Evolutionary conservation across 192 early-diverging fungal species (phyloP), one percentile per base, ranked within the genome.

Genomic region (Lunasporangiospora selenospora): DNA sequence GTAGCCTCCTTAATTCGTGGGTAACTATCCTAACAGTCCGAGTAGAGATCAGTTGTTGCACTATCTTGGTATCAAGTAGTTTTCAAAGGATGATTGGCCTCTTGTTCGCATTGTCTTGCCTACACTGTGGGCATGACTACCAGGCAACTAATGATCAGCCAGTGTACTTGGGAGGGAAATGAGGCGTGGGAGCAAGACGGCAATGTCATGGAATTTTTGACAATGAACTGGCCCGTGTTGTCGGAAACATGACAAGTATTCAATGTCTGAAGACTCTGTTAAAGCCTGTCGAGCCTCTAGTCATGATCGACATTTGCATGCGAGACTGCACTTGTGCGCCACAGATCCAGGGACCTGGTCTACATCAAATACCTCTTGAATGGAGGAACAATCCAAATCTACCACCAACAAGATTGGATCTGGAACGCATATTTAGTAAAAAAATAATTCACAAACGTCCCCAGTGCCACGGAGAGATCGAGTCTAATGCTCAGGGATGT

Each of bases 1-100:
- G n/a, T n/a, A n/a, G n/a, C n/a, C n/a, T n/a, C n/a, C n/a, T n/a
- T n/a, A n/a, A n/a, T n/a, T n/a, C n/a, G n/a, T n/a, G n/a, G 39
- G 51, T 33, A 37, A 53, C 37, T 38, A 53, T 53, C 51, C 51
- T 19, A 23, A 37, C 51, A 53, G n/a, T n/a, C n/a, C n/a, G n/a
- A n/a, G n/a, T n/a, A n/a, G n/a, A n/a, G n/a, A n/a, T n/a, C n/a
- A n/a, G n/a, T n/a, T n/a, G n/a, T n/a, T n/a, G n/a, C n/a, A n/a
- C n/a, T n/a, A n/a, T n/a, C n/a, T n/a, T n/a, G n/a, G n/a, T n/a
- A 39, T 53, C 39, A 38, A 39, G 51, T 37, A 53, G 51, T 37
- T 53, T 19, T 53, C 51, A 53, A 37, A 53, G 39, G 51, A 19
- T 53, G 34, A 19, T 53, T 53, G 51, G 51, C 36, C 51, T 53